Percentiles rank a stretch among this genome's conserved stretches.
phyloP scores from a whole-genome alignment of 768 basidiomycete species.

The Lentinula sp. region DNA sequence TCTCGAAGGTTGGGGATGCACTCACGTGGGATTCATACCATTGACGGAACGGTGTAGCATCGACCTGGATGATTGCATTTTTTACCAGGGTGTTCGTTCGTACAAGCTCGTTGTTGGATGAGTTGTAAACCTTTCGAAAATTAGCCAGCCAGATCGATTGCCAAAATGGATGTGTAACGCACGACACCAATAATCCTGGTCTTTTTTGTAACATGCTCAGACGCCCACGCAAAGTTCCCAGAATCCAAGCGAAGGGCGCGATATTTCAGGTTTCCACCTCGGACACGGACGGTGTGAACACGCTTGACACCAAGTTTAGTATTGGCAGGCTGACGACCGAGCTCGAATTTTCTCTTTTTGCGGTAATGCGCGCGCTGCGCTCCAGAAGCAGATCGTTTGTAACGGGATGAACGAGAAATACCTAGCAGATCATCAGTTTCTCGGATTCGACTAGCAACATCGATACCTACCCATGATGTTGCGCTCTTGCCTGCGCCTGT shows the following conservation, averaged over 20 bases:
- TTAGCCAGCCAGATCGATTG: not conserved
- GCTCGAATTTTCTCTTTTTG: constrained; percentile 99
- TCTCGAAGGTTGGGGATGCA: constrained; percentile 14
- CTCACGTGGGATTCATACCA: constrained; percentile 98
- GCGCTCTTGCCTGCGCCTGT: constrained; percentile 6
- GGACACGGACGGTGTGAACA: constrained; percentile 89
- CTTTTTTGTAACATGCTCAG: constrained; percentile 91
- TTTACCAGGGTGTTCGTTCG: constrained; percentile 99
- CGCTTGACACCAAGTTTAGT: constrained; percentile 97
- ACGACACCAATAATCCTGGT: constrained; percentile 95
- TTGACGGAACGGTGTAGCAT: constrained; percentile 98
- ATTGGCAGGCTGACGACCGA: constrained; percentile 95
- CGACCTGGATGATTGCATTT: constrained; percentile 92
- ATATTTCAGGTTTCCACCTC: constrained; percentile 94
- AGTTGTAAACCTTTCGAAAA: constrained; percentile 80
- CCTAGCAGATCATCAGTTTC: constrained; percentile 39
- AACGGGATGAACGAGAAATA: constrained; percentile 95
- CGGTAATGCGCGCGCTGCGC: constrained; percentile 93
- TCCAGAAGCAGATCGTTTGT: constrained; percentile 94
- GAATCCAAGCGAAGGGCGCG: constrained; percentile 94
- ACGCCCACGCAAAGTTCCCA: constrained; percentile 99
- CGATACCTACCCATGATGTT: constrained; percentile 64
- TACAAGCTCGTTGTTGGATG: constrained; percentile 99
- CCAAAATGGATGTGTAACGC: constrained; percentile 26
- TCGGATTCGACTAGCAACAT: constrained; percentile 18